phyloP scores from a whole-genome alignment of 305 asterid species.

The Andrographis paniculata region DNA sequence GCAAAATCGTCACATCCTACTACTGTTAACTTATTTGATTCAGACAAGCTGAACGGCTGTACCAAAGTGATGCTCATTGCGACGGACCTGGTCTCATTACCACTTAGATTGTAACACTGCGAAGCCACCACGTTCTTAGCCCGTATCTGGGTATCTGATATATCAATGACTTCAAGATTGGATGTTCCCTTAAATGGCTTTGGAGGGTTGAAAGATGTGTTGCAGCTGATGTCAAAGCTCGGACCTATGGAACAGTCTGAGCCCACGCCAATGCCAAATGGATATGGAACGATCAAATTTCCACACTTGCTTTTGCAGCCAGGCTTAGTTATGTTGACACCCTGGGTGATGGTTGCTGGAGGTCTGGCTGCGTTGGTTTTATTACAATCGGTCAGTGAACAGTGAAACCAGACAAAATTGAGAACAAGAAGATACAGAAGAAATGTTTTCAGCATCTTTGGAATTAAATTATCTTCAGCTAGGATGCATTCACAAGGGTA shows the following conservation, averaged over 20 bases:
- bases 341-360: no score
- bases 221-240: constrained; percentile 31
- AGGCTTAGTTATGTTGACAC: no score
- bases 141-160: constrained; percentile 16
- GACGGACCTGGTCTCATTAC: background rate
- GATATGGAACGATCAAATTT: constrained; percentile 40
- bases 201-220: constrained; percentile 28
- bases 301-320: constrained; percentile 41
- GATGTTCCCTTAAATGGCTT: constrained; percentile 15
- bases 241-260: constrained; percentile 28
- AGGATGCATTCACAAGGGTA: background rate
- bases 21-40: constrained; percentile 29
- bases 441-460: background rate
- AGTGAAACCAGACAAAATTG: background rate
- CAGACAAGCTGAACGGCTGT: constrained; percentile 33
- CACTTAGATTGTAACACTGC: constrained; percentile 20
- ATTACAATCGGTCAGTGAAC: background rate
- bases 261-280: constrained; percentile 41
- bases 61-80: background rate
- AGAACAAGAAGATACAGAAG: background rate
- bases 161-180: constrained; percentile 14
- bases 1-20: constrained; percentile 24
- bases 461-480: background rate
- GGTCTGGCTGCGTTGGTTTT: background rate
- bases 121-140: constrained; percentile 24